A percentile compares a stretch with the other conserved stretches of the same genome.
phyloP scores from a whole-genome alignment of 2,329 filamentous ascomycete species.

The Colletotrichum caudatum region DNA sequence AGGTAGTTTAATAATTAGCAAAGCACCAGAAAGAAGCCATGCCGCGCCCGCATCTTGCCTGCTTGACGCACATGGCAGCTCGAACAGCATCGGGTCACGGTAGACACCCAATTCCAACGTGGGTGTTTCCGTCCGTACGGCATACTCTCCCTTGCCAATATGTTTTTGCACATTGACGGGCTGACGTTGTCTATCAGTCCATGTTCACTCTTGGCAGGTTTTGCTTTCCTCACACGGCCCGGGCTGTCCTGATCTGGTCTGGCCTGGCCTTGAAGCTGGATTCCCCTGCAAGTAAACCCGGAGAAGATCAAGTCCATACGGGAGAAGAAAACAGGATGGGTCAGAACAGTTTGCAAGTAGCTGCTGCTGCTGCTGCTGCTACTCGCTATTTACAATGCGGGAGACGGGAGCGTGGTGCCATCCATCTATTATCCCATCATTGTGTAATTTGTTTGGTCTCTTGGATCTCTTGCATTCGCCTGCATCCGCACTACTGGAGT shows the following conservation, averaged over 20 bases:
- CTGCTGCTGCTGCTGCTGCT: too few relatives aligned
- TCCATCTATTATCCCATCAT: not conserved
- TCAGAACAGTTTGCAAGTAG: not conserved
- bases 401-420: not conserved
- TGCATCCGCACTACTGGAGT: not conserved
- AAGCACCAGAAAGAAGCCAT: not conserved
- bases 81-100: not conserved
- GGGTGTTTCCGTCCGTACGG: too few relatives aligned
- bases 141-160: not conserved
- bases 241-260: too few relatives aligned
- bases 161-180: not conserved
- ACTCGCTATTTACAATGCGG: not conserved
- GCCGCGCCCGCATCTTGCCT: conserved; percentile 1
- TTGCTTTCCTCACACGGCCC: not conserved
- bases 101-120: not conserved
- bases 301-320: not conserved
- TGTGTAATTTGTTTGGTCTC: not conserved
- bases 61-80: not conserved
- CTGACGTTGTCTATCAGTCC: not conserved
- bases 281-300: not conserved
- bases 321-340: not conserved
- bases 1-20: not conserved
- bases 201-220: not conserved
- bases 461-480: not conserved
- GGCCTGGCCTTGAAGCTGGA: not conserved